Base-by-base conservation (phyloP, 495 filamentous ascomycete species). In the Trichoderma erinaceum region DNA sequence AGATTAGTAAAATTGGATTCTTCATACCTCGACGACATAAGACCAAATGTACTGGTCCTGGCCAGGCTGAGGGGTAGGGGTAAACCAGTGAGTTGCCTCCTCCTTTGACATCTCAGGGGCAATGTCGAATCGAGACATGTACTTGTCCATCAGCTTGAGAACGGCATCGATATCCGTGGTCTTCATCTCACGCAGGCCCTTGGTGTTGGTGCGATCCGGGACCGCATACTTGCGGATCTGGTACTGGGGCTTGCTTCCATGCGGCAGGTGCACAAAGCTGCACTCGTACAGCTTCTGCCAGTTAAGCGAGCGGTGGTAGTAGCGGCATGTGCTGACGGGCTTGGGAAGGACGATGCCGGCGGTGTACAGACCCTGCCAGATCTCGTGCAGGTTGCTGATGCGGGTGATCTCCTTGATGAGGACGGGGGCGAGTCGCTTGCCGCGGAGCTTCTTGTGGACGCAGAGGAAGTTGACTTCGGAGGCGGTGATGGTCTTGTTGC, bases 391-490 rank as follows among this genome's bases (percentile, higher is more conserved):
- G 76, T 98, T 94, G 80, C 91, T 93, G 64, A 91, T 86, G 23
- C 95, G 88, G 12, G 95, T 97, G 74, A 99, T 92, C 75, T 98
- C 95, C 75, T 97, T 96, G 80, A 99, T 99, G 50, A 99, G 85
- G 4, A 97, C 89, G 0, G 95, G 95, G 0, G 95, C 86, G 48
- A 99, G 85, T 13, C 96, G 88, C 78, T 99, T 97, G 16, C 89
- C 87, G 52, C 96, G 90, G 11, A 99, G 87, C 78, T 97, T 98
- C 83, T 97, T 98, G 83, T 98, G 96, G 70, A 98, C 87, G 75
- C 92, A 96, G 66, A 99, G 89, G 82, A 97, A 98, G 80, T 99
- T 98, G 79, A 98, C 93, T 75, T 99, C 95, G 41, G 90, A 93
- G 67, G 88, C 87, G 66, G 87, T 87, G 71, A 98, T 76, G 63